Conservation (phyloP, 441 rosid genomes). For the Adansonia rubrostipa region DNA sequence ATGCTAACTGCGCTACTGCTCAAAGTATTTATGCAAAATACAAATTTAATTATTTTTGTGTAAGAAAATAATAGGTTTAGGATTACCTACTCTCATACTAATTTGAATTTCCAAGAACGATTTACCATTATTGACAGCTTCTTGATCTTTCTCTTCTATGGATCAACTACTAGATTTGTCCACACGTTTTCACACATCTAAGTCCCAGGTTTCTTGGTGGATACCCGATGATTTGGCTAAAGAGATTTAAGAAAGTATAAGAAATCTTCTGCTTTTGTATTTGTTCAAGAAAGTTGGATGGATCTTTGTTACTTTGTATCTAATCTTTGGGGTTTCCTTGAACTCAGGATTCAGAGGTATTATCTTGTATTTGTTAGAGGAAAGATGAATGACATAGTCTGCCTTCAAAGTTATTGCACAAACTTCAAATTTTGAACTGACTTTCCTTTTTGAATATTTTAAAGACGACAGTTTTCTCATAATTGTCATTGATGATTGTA, state of each 20-base stretch:
- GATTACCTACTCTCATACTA: too few relatives aligned
- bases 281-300: not conserved
- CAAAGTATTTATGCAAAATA: not conserved
- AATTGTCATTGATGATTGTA: conserved; percentile 40
- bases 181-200: not conserved
- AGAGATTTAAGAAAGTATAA: not conserved
- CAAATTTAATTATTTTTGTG: not conserved
- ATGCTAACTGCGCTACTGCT: not conserved
- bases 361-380: not conserved
- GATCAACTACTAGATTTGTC: not conserved
- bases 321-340: too few relatives aligned
- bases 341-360: too few relatives aligned
- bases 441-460: too few relatives aligned
- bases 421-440: not conserved
- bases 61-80: too few relatives aligned
- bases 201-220: too few relatives aligned
- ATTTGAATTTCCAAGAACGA: not conserved
- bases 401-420: conserved; percentile 1
- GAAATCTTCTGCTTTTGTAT: not conserved
- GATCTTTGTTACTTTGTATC: not conserved
- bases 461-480: conserved; percentile 18
- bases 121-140: too few relatives aligned
- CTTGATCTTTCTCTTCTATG: too few relatives aligned
- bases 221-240: too few relatives aligned
- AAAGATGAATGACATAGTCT: not conserved